phyloP scores from a whole-genome alignment of 2,329 filamentous ascomycete species.

The Colletotrichum sp. region DNA sequence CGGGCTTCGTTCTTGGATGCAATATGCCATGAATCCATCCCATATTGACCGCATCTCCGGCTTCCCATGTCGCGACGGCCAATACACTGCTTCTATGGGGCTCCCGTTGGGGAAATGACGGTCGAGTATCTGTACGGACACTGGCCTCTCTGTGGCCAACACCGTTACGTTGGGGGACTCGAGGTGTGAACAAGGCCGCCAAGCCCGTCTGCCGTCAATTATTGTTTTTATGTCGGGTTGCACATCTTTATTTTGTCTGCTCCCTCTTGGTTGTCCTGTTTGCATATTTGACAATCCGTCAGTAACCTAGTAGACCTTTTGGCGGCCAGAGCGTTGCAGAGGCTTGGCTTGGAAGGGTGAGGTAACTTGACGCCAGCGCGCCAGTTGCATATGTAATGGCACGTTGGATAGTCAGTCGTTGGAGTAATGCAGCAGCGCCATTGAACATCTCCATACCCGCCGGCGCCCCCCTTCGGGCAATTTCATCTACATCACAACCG shows the following conservation, averaged over 20 bases:
- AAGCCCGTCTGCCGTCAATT: not conserved
- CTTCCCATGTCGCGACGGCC: not conserved
- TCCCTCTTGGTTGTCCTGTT: not conserved
- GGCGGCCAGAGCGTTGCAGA: slow-evolving; percentile 13
- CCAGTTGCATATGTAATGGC: slow-evolving; percentile 31
- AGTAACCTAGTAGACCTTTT: not conserved
- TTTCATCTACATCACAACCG: slow-evolving; percentile 47
- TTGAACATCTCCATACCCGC: slow-evolving; percentile 29
- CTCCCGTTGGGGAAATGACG: not conserved
- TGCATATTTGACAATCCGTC: not conserved
- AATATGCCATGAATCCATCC: not conserved
- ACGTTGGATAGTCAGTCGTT: slow-evolving; percentile 22
- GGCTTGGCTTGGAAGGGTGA: slow-evolving; percentile 8
- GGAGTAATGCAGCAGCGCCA: slow-evolving; percentile 28
- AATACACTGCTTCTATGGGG: not conserved
- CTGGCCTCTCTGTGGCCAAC: not conserved
- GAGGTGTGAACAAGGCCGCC: not conserved
- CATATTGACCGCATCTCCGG: slow-evolving; percentile 5
- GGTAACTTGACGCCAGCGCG: slow-evolving; percentile 11
- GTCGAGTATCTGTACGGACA: not conserved
- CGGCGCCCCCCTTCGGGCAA: slow-evolving; percentile 42
- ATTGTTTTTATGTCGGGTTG: not conserved
- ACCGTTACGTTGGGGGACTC: not conserved
- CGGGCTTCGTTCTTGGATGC: not conserved
- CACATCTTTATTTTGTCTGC: not conserved